These are phyloP conservation scores for Suhomyces taliae DNA, from an alignment of 1,139 yeast genomes.

Conservation along the genomic window DNA sequence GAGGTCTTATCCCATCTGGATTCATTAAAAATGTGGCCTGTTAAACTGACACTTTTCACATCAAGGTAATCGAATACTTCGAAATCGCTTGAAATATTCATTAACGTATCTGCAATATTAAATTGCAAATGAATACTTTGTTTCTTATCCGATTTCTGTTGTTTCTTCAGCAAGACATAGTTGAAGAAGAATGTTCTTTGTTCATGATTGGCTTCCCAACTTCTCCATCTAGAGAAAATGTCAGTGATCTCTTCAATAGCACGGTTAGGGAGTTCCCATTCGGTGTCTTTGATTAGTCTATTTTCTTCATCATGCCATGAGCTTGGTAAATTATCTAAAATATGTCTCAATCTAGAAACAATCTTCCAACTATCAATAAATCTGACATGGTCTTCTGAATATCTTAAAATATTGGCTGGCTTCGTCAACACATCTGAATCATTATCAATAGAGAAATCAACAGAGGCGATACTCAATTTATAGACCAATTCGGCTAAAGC, in stretches of 20 bases:
- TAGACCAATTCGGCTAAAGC: constrained; percentile 48
- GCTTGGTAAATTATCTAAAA: constrained; percentile 59
- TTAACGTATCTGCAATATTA: constrained; percentile 6
- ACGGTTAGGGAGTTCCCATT: constrained; percentile 47
- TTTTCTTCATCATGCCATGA: constrained; percentile 43
- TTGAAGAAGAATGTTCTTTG: constrained; percentile 56
- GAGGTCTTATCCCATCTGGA: constrained; percentile 10
- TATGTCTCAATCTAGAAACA: constrained; percentile 72
- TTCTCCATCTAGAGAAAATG: constrained; percentile 79
- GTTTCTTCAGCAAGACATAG: constrained; percentile 32
- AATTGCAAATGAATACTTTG: constrained; percentile 3
- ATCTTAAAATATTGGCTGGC: constrained; percentile 78
- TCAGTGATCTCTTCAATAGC: constrained; percentile 57
- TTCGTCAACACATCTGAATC: constrained; percentile 90
- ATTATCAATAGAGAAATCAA: constrained; percentile 59
- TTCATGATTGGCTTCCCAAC: constrained; percentile 68
- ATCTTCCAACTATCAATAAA: constrained; percentile 87
- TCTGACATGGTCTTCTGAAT: constrained; percentile 72
- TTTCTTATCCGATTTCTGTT: constrained; percentile 1
- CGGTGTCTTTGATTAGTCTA: constrained; percentile 17
- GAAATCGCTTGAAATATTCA: constrained; percentile 8
- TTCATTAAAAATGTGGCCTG: constrained; percentile 7
- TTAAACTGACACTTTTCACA: constrained; percentile 14
- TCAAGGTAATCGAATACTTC: constrained; percentile 17
- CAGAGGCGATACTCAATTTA: constrained; percentile 63